Evolutionary conservation across 352 stramenopile genomes (phyloP).

Genomic region (Bremia lactucae): DNA sequence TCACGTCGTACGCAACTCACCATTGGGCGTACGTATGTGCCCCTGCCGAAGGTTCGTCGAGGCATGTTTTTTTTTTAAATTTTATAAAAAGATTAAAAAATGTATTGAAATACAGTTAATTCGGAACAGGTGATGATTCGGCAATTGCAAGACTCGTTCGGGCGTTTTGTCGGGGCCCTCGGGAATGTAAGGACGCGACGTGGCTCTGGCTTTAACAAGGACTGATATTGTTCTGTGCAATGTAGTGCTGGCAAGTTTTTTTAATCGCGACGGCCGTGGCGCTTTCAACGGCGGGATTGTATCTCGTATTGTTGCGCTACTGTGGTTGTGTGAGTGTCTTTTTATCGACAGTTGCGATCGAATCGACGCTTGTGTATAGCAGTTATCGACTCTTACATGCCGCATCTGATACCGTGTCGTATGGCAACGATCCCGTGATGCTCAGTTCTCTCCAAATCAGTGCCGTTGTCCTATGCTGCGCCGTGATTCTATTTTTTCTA

Average conservation of each 20-base stretch:
- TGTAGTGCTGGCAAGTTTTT: conserved; percentile 57
- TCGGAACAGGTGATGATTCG: conserved; percentile 46
- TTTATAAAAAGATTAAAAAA: not conserved
- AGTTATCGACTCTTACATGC: conserved; percentile 49
- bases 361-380: conserved; percentile 49
- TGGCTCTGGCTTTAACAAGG: no score
- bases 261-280: conserved; percentile 52
- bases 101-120: conserved; percentile 19
- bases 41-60: conserved; percentile 34
- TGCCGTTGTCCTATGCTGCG: conserved; percentile 43
- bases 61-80: no score
- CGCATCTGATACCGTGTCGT: conserved; percentile 35
- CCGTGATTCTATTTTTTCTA: conserved; percentile 55
- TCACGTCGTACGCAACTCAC: conserved; percentile 60
- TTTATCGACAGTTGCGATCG: conserved; percentile 50
- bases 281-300: conserved; percentile 41
- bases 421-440: conserved; percentile 53
- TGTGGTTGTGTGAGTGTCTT: conserved; percentile 65
- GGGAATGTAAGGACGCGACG: conserved; percentile 50
- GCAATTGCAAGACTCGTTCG: conserved; percentile 61
- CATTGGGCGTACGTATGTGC: conserved; percentile 59
- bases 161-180: conserved; percentile 68
- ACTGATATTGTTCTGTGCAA: conserved; percentile 1
- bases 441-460: conserved; percentile 57
- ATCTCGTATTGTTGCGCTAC: conserved; percentile 59